Evolutionary conservation across 495 filamentous ascomycete species (phyloP).

Genomic region (Penicillium paradoxum): DNA sequence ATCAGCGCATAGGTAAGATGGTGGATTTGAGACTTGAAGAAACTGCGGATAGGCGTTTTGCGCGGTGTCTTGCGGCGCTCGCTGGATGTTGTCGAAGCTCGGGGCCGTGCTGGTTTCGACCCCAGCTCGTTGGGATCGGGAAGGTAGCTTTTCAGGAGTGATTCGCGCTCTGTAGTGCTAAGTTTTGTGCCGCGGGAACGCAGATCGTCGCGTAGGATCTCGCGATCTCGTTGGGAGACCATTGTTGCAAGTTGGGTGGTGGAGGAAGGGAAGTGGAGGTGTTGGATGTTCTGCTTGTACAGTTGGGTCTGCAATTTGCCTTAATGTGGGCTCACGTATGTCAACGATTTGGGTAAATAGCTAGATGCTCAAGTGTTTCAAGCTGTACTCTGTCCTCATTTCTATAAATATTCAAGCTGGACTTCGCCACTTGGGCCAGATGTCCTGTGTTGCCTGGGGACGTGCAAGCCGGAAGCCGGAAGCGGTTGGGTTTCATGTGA

Average conservation of each 20-base stretch:
- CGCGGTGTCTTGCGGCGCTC: slow-evolving; percentile 30
- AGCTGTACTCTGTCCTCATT: background rate
- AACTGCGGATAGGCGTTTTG: slow-evolving; percentile 56
- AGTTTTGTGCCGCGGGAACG: slow-evolving; percentile 55
- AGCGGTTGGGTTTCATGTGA: background rate
- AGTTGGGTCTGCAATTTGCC: background rate
- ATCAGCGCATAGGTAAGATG: slow-evolving; percentile 64
- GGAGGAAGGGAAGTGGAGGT: background rate
- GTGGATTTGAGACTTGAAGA: slow-evolving; percentile 63
- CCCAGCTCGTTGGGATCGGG: slow-evolving; percentile 51
- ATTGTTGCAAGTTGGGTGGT: slow-evolving; percentile 31
- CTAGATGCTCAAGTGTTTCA: background rate
- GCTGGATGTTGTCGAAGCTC: slow-evolving; percentile 12
- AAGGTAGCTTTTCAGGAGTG: slow-evolving; percentile 70
- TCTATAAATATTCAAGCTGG: background rate
- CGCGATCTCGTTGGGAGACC: slow-evolving; percentile 50
- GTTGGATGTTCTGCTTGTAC: background rate
- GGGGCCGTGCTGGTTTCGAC: slow-evolving; percentile 10
- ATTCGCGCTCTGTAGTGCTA: slow-evolving; percentile 61
- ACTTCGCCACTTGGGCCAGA: background rate
- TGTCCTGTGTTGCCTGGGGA: background rate
- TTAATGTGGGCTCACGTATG: background rate
- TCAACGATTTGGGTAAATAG: background rate
- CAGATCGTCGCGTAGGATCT: slow-evolving; percentile 61
- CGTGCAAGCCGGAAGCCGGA: background rate